phyloP scores from a whole-genome alignment of 1,284 basidiomycete species.

The Melanopsichium pennsylvanicum region DNA sequence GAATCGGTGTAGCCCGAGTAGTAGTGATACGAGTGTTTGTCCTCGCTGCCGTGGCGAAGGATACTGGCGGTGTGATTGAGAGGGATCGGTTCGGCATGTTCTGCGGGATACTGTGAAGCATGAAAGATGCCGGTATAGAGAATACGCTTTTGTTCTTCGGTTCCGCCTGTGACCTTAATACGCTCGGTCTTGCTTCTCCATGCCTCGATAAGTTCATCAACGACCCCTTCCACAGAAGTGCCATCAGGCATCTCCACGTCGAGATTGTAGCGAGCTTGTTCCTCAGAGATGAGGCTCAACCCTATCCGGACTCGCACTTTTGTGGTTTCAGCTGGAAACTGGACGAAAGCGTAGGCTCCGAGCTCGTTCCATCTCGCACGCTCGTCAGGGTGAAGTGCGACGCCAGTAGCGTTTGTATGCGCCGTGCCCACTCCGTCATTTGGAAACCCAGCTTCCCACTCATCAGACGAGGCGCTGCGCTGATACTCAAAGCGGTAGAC shows the following conservation, averaged over 20 bases:
- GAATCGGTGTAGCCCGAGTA: slow-evolving; percentile 79
- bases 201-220: slow-evolving; percentile 70
- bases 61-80: not conserved
- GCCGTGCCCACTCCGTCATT: slow-evolving; percentile 16
- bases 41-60: slow-evolving; percentile 4
- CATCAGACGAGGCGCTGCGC: not conserved
- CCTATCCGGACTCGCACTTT: slow-evolving; percentile 75
- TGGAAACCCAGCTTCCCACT: slow-evolving; percentile 18
- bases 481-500: slow-evolving; percentile 74
- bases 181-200: slow-evolving; percentile 79
- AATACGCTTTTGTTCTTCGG: slow-evolving; percentile 70
- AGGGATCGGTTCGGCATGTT: slow-evolving; percentile 72
- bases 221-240: slow-evolving; percentile 73
- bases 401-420: slow-evolving; percentile 68
- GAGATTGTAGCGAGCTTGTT: slow-evolving; percentile 77
- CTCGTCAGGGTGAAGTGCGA: slow-evolving; percentile 63
- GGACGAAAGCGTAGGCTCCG: slow-evolving; percentile 73
- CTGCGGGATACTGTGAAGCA: slow-evolving; percentile 76
- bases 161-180: slow-evolving; percentile 72
- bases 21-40: slow-evolving; percentile 68
- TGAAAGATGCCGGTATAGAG: slow-evolving; percentile 68
- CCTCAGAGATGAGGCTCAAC: slow-evolving; percentile 79
- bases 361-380: slow-evolving; percentile 65
- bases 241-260: slow-evolving; percentile 69
- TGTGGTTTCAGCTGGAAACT: slow-evolving; percentile 68